Conservation (phyloP, 805 yeast genomes). For the Candida andamanensis region DNA sequence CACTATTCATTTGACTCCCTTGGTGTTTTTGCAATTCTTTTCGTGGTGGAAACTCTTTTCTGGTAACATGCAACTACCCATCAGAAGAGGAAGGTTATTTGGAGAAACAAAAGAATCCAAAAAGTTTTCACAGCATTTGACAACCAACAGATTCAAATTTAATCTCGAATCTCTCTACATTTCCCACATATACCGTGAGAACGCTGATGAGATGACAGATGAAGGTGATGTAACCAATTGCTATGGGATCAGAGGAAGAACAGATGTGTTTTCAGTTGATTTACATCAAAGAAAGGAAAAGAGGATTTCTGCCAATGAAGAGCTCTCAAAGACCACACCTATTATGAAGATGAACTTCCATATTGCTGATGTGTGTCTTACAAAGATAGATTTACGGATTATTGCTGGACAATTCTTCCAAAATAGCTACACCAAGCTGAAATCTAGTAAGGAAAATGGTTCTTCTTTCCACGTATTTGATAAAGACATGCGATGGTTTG, state of each 20-base stretch:
- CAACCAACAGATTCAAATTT: slow-evolving; percentile 76
- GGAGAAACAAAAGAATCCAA: slow-evolving; percentile 48
- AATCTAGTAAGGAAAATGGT: neutral
- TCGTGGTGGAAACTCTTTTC: slow-evolving; percentile 84
- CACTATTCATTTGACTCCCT: slow-evolving; percentile 73
- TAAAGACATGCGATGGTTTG: slow-evolving; percentile 57
- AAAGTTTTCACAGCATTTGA: slow-evolving; percentile 71
- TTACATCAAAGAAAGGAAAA: slow-evolving; percentile 39
- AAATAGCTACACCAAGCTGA: slow-evolving; percentile 16
- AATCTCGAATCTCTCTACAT: slow-evolving; percentile 67
- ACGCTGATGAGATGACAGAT: slow-evolving; percentile 31
- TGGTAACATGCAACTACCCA: slow-evolving; percentile 74
- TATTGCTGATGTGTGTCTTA: slow-evolving; percentile 56
- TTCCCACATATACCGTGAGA: slow-evolving; percentile 63
- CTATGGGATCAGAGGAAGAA: slow-evolving; percentile 60
- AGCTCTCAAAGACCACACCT: slow-evolving; percentile 42
- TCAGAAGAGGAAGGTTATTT: slow-evolving; percentile 70
- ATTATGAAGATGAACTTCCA: slow-evolving; percentile 56
- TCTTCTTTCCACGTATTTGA: slow-evolving; percentile 36
- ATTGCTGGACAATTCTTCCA: slow-evolving; percentile 44
- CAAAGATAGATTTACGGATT: slow-evolving; percentile 56
- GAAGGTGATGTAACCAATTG: slow-evolving; percentile 46
- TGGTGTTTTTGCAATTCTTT: slow-evolving; percentile 60
- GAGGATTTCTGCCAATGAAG: slow-evolving; percentile 33
- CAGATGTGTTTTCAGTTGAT: slow-evolving; percentile 34